Evolutionary conservation across 2,329 filamentous ascomycete genomes (phyloP), one percentile per base, ranked within the genome.

Genomic region (Arthrobotrys megalospora): DNA sequence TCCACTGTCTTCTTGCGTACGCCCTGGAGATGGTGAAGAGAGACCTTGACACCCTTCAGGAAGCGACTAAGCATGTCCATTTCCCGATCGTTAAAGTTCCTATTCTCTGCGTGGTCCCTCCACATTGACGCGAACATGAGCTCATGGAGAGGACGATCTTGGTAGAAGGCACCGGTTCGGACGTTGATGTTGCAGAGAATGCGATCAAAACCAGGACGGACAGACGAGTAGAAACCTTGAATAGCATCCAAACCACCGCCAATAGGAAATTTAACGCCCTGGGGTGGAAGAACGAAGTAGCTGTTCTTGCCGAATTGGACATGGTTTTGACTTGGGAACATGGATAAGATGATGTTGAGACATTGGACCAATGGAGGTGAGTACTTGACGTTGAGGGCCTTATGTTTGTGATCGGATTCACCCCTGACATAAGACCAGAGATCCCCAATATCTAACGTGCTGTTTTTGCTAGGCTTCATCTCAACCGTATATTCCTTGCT

Each of bases 101-200:
- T 53, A 21, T 73, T 69, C 19, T 72, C 64, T 16, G 55, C n/a
- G 7, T 45, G 41, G 10, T 64, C 52, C 11, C 47, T 68, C 14
- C 19, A 63, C 16, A 79, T 21, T 0, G 67, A 63, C 10, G 63
- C 76, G 41, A 69, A 64, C 63, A 72, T 79, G 41, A 72, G 58
- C 16, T 69, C 76, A 28, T 79, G 76, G n/a, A 79, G 60, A n/a
- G 73, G 73, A 5, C 60, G 58, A 14, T 77, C 66, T 80, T 88
- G 85, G 83, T 89, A 89, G 81, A 90, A 91, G 0, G 89, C 89
- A 1, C 86, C 86, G 63, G 88, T 88, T 8, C 89, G 88, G 38
- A 91, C 89, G 70, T 91, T 90, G 4, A 91, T 85, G 69, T 92
- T 92, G 21, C 91, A 83, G 0, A 91, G 82, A 4, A 91, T 84